These are phyloP conservation scores for Mycena vulgaris DNA, from an alignment of 768 basidiomycete genomes.

Conservation along the genomic window DNA sequence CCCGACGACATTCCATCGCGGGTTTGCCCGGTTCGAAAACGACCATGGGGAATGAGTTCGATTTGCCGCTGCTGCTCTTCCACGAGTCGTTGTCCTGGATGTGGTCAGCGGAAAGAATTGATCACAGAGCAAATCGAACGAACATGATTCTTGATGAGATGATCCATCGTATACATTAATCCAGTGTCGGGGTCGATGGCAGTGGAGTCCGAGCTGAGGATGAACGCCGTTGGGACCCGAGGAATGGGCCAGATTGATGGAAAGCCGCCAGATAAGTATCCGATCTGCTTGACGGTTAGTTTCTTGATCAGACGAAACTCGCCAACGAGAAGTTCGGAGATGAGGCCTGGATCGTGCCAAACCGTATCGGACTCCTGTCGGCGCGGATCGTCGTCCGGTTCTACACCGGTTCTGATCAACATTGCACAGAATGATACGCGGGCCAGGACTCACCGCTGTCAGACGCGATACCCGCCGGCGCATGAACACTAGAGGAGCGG, in stretches of 20 bases:
- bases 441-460: background rate
- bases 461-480: too few relatives aligned
- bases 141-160: background rate
- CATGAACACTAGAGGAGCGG: too few relatives aligned
- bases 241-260: background rate
- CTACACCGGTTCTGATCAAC: too few relatives aligned
- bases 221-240: background rate
- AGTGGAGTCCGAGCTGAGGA: background rate
- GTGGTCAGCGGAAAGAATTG: background rate
- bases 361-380: background rate
- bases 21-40: background rate
- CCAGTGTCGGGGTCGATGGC: background rate
- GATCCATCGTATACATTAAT: background rate
- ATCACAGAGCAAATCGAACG: background rate
- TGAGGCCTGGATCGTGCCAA: background rate
- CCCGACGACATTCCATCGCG: slow-evolving; percentile 3
- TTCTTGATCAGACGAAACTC: background rate
- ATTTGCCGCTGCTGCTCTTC: background rate
- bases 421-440: too few relatives aligned
- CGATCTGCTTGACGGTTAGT: too few relatives aligned
- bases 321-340: background rate
- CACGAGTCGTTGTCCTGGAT: slow-evolving; percentile 22
- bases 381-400: too few relatives aligned
- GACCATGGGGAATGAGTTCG: background rate
- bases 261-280: too few relatives aligned